Base-by-base conservation (phyloP, 2,329 filamentous ascomycete genomes). In the Microdochium paspali region DNA sequence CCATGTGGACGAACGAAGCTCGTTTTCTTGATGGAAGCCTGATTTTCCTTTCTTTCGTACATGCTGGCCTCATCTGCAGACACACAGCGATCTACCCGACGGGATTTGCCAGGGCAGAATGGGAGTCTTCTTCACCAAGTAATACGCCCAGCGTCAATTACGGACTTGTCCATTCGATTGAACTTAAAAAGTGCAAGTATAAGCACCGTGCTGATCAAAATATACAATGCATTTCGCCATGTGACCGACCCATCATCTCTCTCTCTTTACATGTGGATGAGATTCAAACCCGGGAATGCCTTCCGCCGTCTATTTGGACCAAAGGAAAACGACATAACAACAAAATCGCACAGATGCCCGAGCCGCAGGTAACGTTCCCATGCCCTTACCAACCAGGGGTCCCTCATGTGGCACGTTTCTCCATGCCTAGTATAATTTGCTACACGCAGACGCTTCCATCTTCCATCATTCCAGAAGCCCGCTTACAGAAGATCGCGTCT, bases 401-500 rank as follows among this genome's bases (percentile, higher is more conserved):
- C 35, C 3, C 35, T 18, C 35, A 40, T 21, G 13, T 13, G 26
- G 26, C 26, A 28, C 26, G 26, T 7, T 18, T 5, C 35, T 5
- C 15, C 13, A 3, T 40, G 13, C 35, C 35, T 4, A 9, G 18
- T 12, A 20, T 40, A 21, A 18, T 15, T 35, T 7, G 23, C 35
- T 40, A 40, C 18, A 18, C 6, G 6, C 6, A 4, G 6, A 40
- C 18, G 10, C 35, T 40, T 40, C 35, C 6, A 20, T 7, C 15
- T 5, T 12, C 26, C 26, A 7, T 28, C 26, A n/a, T 28, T 28
- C 26, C 26, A 28, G 23, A 18, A n/a, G 15, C 15, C 18, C 35
- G 35, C 35, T 40, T 87, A 98, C 76, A 98, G 81, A 67, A 98
- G 76, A 72, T 98, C 93, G 56, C 88, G 82, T 78, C 90, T 89